Evolutionary conservation across 1,139 yeast genomes (phyloP), one percentile per base, ranked within the genome.

Genomic region (Torulaspora pretoriensis): DNA sequence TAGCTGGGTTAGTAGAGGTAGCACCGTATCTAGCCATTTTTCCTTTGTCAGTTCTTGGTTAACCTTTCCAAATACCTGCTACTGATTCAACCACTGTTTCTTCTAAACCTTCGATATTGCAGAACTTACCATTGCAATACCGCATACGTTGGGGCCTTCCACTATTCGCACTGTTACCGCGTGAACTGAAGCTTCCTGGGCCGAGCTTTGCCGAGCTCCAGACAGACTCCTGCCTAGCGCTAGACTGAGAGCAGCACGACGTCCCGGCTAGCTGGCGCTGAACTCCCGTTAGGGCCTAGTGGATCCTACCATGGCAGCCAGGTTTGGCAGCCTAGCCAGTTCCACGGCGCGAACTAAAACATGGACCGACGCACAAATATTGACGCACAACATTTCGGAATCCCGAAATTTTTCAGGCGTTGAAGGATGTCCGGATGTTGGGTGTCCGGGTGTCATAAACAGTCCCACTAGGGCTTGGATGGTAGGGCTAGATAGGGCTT

Each of bases 1-100:
- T 89, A 73, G 96, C 95, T 79, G 98, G 97, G 90, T 92, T 90
- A 70, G 95, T 88, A 72, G 98, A 88, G 71, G 89, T 83, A 75
- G 96, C 92, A 80, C 90, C 95, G 97, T 92, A 92, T 81, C 97
- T 83, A 74, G 84, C 79, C 89, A 82, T 82, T 75, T 36, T 59
- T 68, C 55, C 51, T 48, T 52, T 51, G 55, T 48, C 52, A 46
- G 57, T 52, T 53, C 54, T 51, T 43, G 49, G 41, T 31, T 43
- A 33, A 32, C 37, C 33, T 43, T 24, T 4, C 40, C 14, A 34
- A 24, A n/a, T 22, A 14, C 17, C 13, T 35, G 16, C 4, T 14
- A 6, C 29, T 17, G 19, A 3, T 19, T 19, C 16, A 13, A 29
- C 16, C 6, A 22, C 12, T 24, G 14, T 17, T 14, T 22, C 30